Conservation (phyloP, 306 rosid species). For the Fagus sylvatica region DNA sequence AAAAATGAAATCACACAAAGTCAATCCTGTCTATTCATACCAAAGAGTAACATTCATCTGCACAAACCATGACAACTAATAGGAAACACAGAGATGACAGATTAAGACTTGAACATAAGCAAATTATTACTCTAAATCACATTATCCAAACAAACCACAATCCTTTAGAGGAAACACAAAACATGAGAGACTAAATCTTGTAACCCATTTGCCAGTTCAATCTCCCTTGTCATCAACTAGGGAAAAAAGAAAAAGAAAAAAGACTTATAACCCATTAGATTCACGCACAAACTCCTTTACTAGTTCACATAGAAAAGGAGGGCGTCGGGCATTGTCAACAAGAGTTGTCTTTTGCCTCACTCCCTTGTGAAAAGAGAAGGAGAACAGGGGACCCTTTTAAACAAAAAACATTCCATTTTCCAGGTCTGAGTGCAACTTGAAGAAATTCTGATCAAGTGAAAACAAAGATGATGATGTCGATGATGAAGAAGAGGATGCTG, state of each 20-base stretch:
- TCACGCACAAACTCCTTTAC: slow-evolving; percentile 50
- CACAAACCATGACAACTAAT: too few relatives aligned
- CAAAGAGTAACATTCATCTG: too few relatives aligned
- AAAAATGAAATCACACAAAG: too few relatives aligned
- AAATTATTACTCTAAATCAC: background rate
- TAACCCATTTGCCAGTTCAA: slow-evolving; percentile 18
- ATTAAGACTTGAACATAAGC: too few relatives aligned
- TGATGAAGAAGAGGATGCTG: slow-evolving; percentile 33
- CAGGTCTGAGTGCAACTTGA: slow-evolving; percentile 53
- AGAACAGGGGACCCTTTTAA: slow-evolving; percentile 12
- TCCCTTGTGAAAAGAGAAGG: background rate
- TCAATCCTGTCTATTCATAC: too few relatives aligned
- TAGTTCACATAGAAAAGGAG: slow-evolving; percentile 15
- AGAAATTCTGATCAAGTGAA: slow-evolving; percentile 36
- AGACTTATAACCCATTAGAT: slow-evolving; percentile 42
- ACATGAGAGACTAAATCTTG: background rate
- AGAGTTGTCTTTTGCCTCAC: background rate
- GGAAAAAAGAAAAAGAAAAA: too few relatives aligned
- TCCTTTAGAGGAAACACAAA: background rate
- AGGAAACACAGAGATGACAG: too few relatives aligned
- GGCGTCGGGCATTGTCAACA: slow-evolving; percentile 6
- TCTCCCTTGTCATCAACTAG: too few relatives aligned
- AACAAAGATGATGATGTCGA: slow-evolving; percentile 13
- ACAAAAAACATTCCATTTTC: slow-evolving; percentile 67
- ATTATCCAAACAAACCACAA: background rate